A percentile compares a stretch with the other conserved stretches of the same genome.
These are phyloP conservation scores for Cytospora leucostoma DNA, from an alignment of 2,329 filamentous ascomycete species.

Conservation along the genomic window DNA sequence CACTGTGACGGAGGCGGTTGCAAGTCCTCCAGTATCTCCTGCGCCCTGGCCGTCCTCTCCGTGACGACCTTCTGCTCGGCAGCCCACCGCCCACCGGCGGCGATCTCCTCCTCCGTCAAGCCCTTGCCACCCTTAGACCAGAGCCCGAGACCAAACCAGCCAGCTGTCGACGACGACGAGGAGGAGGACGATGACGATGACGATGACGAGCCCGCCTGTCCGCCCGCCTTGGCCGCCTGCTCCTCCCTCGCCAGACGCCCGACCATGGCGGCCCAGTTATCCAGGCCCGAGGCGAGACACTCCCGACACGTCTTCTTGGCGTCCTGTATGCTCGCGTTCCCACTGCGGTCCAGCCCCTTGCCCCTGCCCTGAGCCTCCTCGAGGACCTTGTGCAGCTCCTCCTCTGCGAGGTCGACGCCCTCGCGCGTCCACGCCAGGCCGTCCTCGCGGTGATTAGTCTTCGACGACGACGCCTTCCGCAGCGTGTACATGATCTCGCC, in stretches of 20 bases:
- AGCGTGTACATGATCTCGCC: slow-evolving; percentile 87
- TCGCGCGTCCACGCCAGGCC: slow-evolving; percentile 89
- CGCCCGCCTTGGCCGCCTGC: slow-evolving; percentile 39
- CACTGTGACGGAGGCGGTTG: slow-evolving; percentile 28
- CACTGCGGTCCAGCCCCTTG: background rate
- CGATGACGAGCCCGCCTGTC: slow-evolving; percentile 29
- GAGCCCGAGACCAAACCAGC: slow-evolving; percentile 45
- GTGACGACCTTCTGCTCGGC: slow-evolving; percentile 57
- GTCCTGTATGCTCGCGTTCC: slow-evolving; percentile 32
- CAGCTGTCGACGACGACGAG: slow-evolving; percentile 16
- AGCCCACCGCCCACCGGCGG: slow-evolving; percentile 49
- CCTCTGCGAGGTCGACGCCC: slow-evolving; percentile 78
- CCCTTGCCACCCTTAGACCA: slow-evolving; percentile 40
- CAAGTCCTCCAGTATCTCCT: slow-evolving; percentile 54
- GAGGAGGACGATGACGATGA: too few relatives aligned
- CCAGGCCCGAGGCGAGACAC: slow-evolving; percentile 74
- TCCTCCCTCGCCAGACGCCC: slow-evolving; percentile 60
- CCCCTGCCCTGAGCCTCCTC: slow-evolving; percentile 31
- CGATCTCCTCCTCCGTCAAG: slow-evolving; percentile 31
- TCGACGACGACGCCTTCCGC: slow-evolving; percentile 41
- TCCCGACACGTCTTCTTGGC: slow-evolving; percentile 68
- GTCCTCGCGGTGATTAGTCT: slow-evolving; percentile 54
- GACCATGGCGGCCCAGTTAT: slow-evolving; percentile 85
- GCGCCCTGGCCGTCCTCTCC: slow-evolving; percentile 53
- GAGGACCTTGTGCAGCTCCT: slow-evolving; percentile 55